These are phyloP conservation scores for Cadophora gregata DNA, from an alignment of 2,329 filamentous ascomycete genomes.

Conservation along the genomic window DNA sequence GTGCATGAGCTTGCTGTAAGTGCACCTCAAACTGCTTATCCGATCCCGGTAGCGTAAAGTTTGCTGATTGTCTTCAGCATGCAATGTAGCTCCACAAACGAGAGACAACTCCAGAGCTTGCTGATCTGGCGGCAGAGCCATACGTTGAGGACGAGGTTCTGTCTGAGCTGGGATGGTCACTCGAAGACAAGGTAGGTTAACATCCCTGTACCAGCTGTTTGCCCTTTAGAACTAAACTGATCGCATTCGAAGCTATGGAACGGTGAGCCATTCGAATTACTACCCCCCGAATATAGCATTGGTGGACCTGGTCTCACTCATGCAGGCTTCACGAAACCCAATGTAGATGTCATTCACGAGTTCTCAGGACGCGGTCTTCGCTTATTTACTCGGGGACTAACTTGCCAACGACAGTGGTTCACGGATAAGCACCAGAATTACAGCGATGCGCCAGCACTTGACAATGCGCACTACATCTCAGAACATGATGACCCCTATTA, in stretches of 20 bases:
- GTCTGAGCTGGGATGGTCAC: conserved; percentile 19
- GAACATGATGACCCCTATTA: conserved; percentile 2
- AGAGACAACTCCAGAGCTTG: neutral
- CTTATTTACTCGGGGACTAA: too few relatives aligned
- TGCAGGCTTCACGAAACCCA: conserved; percentile 11
- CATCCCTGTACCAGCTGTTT: neutral
- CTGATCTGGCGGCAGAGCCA: conserved; percentile 1
- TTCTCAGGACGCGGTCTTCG: too few relatives aligned
- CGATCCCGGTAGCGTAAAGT: neutral
- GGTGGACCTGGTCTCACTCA: conserved; percentile 17
- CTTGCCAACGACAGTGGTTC: neutral
- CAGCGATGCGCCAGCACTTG: neutral
- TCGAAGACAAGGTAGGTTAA: conserved; percentile 15
- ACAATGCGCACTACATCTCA: too few relatives aligned
- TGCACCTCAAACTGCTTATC: neutral
- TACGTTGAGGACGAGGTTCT: conserved; percentile 23
- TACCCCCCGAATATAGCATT: neutral
- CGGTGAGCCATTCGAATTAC: conserved; percentile 10
- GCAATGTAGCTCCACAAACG: conserved; percentile 8
- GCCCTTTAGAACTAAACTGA: neutral
- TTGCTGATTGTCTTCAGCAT: conserved; percentile 7
- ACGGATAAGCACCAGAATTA: neutral
- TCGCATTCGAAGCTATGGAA: neutral
- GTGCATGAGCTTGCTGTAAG: conserved; percentile 19
- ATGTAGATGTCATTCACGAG: neutral